These are phyloP conservation scores for Aspergillus carbonarius DNA, from an alignment of 2,329 filamentous ascomycete species.

Conservation along the genomic window DNA sequence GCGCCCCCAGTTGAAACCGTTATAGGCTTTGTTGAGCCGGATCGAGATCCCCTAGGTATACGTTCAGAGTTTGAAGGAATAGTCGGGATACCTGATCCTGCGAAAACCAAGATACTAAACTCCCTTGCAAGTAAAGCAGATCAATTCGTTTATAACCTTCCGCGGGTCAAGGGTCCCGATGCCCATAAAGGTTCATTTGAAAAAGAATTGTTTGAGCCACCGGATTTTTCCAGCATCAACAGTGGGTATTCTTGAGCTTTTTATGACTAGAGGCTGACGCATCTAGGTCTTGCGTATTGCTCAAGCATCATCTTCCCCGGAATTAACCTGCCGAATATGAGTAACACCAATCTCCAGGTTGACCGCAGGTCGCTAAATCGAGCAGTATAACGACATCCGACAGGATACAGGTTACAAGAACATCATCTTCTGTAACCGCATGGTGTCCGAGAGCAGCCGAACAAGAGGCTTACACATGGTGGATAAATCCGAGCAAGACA, in stretches of 20 bases:
- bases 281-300: constrained; percentile 45
- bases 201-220: constrained; percentile 24
- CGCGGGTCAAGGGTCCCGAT: constrained; percentile 32
- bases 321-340: constrained; percentile 53
- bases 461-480: constrained; percentile 17
- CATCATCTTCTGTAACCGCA: constrained; percentile 63
- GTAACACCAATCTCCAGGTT: constrained; percentile 7
- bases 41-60: constrained; percentile 55
- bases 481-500: constrained; percentile 5
- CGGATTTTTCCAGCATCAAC: constrained; percentile 21
- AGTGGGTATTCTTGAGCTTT: not conserved
- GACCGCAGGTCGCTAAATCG: not conserved
- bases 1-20: constrained; percentile 53
- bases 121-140: constrained; percentile 11
- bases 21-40: constrained; percentile 57
- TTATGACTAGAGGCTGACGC: not conserved
- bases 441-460: constrained; percentile 16
- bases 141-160: constrained; percentile 20
- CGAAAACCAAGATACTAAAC: constrained; percentile 21
- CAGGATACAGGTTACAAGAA: constrained; percentile 90
- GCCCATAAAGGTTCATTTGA: constrained; percentile 37
- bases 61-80: constrained; percentile 57
- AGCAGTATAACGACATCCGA: constrained; percentile 68
- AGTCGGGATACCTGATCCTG: constrained; percentile 26
- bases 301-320: constrained; percentile 46